Evolutionary conservation across 129 eudicot species (phyloP), one percentile per base, ranked within the genome.

Genomic region (Solidago caesia): DNA sequence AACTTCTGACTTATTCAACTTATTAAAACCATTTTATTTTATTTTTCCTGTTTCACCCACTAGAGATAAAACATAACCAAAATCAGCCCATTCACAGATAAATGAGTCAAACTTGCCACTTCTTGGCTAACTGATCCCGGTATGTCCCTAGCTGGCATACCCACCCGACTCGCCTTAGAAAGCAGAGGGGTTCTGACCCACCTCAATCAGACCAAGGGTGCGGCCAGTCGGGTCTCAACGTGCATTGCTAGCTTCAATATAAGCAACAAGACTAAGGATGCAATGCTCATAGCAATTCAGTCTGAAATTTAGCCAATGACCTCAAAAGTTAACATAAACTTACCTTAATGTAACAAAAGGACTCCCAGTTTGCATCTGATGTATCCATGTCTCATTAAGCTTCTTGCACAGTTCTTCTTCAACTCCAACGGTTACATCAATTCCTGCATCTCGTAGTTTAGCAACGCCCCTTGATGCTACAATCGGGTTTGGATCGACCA

Each of bases 401-500:
- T 83, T 83, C 84, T 81, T 88, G 87, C 99, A 95, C 77, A 84
- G 12, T 77, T 91, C 96, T 81, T 95, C 96, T 83, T 95, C 96
- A 15, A 95, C 92, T 27, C 94, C 96, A 42, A 87, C 91, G 11
- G 78, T 85, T 75, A 95, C 99, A 59, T 77, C 80, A 59, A 95
- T 95, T 46, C 99, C 99, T 5, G 94, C 91, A 79, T 84, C 87
- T 84, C 76, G 74, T 14, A 95, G 85, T 76, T 60, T 95, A 53
- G 84, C 79, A 51, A 95, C 85, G 15, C 97, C 99, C 53, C 81
- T 82, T 49, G 99, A 95, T 13, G 93, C 93, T n/a, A 95, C 99
- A 75, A 95, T 79, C 1, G 99, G 96, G 79, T 95, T 95, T 13
- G 94, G 99, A 77, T 95, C 99, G 46, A 95, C 97, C 99, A 91